A percentile compares a stretch with the other conserved stretches of the same genome.
Conservation (phyloP, 1,284 basidiomycete genomes). For the Volvariella volvacea region DNA sequence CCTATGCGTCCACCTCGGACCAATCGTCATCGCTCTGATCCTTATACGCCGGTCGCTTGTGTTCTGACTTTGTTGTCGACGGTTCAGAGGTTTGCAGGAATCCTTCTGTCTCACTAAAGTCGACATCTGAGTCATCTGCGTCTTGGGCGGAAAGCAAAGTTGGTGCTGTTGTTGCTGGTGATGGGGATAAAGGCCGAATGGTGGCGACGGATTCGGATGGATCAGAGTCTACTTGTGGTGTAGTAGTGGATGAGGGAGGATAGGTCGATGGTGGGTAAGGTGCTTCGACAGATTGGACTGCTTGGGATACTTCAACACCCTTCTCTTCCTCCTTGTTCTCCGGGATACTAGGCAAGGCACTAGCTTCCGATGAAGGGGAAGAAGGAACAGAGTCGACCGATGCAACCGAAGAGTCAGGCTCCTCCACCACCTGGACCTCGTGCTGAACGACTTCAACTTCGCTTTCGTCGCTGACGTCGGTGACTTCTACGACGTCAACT, state of each 20-base stretch:
- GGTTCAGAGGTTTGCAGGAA: background rate
- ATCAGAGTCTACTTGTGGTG: background rate
- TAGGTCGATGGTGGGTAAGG: background rate
- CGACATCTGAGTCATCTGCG: background rate
- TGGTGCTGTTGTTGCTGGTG: background rate
- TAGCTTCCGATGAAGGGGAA: background rate
- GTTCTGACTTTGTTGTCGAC: background rate
- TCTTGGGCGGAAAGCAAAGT: too few species aligned
- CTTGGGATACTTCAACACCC: background rate
- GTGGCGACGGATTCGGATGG: background rate
- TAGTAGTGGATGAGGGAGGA: background rate
- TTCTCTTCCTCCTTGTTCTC: background rate
- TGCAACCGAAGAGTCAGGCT: too few species aligned
- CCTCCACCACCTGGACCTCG: too few species aligned
- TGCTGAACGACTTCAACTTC: background rate
- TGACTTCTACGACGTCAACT: background rate
- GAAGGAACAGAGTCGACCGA: background rate
- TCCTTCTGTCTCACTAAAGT: background rate
- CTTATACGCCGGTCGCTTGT: background rate
- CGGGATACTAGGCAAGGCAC: background rate
- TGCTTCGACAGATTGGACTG: background rate
- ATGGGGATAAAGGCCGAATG: background rate
- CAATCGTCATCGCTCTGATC: background rate
- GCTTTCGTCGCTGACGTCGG: background rate
- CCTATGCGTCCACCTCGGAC: background rate